Evolutionary conservation across 176 grass and related monocot species (phyloP).

Genomic region (Carex pumila): DNA sequence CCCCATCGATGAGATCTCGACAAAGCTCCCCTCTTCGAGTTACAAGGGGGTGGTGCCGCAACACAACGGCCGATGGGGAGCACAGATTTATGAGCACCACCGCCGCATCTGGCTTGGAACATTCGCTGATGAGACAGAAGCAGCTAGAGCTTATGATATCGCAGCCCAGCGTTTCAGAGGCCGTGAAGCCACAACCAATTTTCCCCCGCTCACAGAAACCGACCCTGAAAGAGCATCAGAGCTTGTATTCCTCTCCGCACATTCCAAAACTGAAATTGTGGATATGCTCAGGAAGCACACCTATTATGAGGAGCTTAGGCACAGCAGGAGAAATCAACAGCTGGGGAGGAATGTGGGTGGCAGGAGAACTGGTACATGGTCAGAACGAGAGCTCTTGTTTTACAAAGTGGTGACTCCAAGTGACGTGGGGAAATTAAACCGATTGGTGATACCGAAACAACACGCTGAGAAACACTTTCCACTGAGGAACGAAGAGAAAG

Average conservation of each 20-base stretch:
- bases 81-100: conserved; percentile 98
- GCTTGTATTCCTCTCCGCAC: conserved; percentile 53
- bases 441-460: conserved; percentile 94
- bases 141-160: conserved; percentile 77
- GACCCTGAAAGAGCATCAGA: conserved; percentile 22
- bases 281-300: conserved; percentile 98
- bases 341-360: conserved; percentile 31
- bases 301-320: conserved; percentile 74
- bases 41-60: conserved; percentile 98
- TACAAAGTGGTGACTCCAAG: conserved; percentile 88
- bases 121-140: conserved; percentile 47
- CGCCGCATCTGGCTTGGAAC: conserved; percentile 96
- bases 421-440: conserved; percentile 93
- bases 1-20: neutral
- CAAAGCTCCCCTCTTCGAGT: conserved; percentile 45
- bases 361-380: conserved; percentile 35
- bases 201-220: conserved; percentile 22
- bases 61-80: conserved; percentile 95
- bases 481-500: neutral
- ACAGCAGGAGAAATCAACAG: conserved; percentile 33
- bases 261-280: conserved; percentile 83
- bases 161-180: conserved; percentile 85
- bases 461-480: conserved; percentile 96
- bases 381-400: conserved; percentile 51
- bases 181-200: conserved; percentile 61